Evolutionary conservation across 768 basidiomycete species (phyloP).

Genomic region (Boletus edulis): DNA sequence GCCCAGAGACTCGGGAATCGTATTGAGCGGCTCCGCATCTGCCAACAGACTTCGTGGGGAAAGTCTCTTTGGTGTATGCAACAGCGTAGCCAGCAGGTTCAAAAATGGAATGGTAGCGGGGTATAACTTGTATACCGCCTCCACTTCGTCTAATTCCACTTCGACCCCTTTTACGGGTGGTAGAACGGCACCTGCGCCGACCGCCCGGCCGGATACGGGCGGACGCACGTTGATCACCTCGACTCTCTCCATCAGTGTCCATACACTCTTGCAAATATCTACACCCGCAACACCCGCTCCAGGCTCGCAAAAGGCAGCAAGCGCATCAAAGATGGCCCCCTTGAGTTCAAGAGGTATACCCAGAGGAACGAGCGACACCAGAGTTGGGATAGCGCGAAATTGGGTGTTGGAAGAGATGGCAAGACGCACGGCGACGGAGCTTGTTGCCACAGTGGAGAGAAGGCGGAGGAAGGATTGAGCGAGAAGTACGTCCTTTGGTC

Average conservation of each 20-base stretch:
- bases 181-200: constrained; percentile 34
- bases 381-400: constrained; percentile 77
- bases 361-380: constrained; percentile 75
- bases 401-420: constrained; percentile 74
- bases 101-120: constrained; percentile 90
- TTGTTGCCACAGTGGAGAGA: constrained; percentile 67
- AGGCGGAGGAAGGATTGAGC: constrained; percentile 83
- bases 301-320: constrained; percentile 80
- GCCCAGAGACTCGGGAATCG: constrained; percentile 78
- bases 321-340: constrained; percentile 76
- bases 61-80: constrained; percentile 78
- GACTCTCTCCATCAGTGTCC: constrained; percentile 79
- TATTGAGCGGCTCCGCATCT: constrained; percentile 62
- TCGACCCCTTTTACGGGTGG: constrained; percentile 75
- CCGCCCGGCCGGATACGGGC: constrained; percentile 28
- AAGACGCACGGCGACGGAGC: constrained; percentile 75
- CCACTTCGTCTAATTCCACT: constrained; percentile 85
- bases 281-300: constrained; percentile 71
- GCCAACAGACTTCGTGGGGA: constrained; percentile 56
- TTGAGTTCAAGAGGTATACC: constrained; percentile 90
- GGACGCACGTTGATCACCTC: constrained; percentile 79
- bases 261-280: constrained; percentile 80
- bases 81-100: constrained; percentile 72
- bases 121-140: constrained; percentile 73
- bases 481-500: constrained; percentile 72